phyloP scores from a whole-genome alignment of 2,329 filamentous ascomycete genomes.

The Hypoxylon sp. region DNA sequence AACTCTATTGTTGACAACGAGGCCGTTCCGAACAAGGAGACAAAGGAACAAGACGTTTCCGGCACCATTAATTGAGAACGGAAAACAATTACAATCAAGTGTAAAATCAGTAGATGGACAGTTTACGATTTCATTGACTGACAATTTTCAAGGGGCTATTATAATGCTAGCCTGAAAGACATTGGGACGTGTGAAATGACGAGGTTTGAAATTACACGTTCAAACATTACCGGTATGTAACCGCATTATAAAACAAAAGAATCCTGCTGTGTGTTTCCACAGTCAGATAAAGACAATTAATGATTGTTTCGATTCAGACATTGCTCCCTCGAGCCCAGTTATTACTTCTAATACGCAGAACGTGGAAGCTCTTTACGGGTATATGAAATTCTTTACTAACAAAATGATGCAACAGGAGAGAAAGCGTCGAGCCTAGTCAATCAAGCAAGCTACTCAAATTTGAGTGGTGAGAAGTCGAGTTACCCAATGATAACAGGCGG shows the following conservation, averaged over 20 bases:
- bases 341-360: too few relatives aligned
- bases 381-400: too few relatives aligned
- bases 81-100: neutral
- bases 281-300: too few relatives aligned
- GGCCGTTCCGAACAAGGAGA: neutral
- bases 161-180: neutral
- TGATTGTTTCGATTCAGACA: too few relatives aligned
- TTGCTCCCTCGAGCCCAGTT: too few relatives aligned
- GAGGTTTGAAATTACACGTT: neutral
- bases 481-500: neutral
- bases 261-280: too few relatives aligned
- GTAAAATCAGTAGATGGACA: neutral
- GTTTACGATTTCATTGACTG: neutral
- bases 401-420: slow-evolving; percentile 5
- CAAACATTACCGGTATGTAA: too few relatives aligned
- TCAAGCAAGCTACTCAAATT: slow-evolving; percentile 6
- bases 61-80: neutral
- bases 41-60: slow-evolving; percentile 9
- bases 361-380: too few relatives aligned
- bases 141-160: neutral
- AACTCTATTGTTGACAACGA: neutral
- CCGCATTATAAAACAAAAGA: too few relatives aligned
- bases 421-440: too few relatives aligned
- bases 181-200: neutral
- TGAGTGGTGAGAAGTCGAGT: slow-evolving; percentile 7